Evolutionary conservation across 305 asterid genomes (phyloP), one percentile per base, ranked within the genome.

Genomic region (Plantago coronopus): DNA sequence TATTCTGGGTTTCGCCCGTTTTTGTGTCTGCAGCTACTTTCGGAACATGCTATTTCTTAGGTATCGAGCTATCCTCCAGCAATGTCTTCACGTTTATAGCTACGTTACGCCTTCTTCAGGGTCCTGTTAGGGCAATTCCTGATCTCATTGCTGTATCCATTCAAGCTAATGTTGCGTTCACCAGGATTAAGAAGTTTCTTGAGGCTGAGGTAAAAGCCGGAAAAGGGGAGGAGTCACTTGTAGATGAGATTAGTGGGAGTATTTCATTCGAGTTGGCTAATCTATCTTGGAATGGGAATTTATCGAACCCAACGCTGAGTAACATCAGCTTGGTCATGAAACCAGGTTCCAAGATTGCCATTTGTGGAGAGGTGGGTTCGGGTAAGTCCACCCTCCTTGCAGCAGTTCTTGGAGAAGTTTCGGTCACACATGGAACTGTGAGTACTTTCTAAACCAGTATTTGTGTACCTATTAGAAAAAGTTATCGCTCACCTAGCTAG

Each of bases 321-420:
- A 77, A 82, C 48, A 68, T 89, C 47, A 67, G 62, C 67, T 67
- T 93, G 81, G 87, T 74, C 29, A 84, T 83, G 45, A 67, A 67
- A 48, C 61, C 20, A 5, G 97, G 99, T 20, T 81, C 82, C 25
- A 93, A 89, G 86, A 76, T 89, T 29, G 99, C 97, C 15, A 80
- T 93, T 53, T 93, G 99, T 64, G 99, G 99, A 59, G 99, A 93
- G 75, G 99, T 93, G 55, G 97, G 99, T 54, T 93, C 99, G 0
- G 99, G 99, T 34, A 93, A 93, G 78, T 89, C 99, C 6, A 93
- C 97, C 45, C 83, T 93, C 66, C 80, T 93, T 54, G 83, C 94
- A 34, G 81, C 97, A 16, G 67, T 89, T 81, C 96, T 93, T 60
- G 87, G 96, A 69, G 99, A 93, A 80, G 90, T 89, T 73, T 89